Evolutionary conservation across 129 eudicot species (phyloP), one percentile per base, ranked within the genome.

Genomic region (Lonicera japonica): DNA sequence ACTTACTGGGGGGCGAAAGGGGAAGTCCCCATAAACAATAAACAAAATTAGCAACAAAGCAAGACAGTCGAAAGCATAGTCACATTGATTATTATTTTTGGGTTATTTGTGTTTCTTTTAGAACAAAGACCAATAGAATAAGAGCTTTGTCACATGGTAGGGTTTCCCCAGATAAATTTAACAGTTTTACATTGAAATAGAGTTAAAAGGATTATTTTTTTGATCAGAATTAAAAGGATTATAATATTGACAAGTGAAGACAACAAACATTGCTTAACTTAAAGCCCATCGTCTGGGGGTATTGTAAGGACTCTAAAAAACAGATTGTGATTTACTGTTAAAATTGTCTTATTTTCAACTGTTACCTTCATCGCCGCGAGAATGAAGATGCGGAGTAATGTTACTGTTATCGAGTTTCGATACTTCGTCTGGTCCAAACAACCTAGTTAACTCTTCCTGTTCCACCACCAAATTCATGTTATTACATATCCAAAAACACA

Each of bases 361-460:
- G 75, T 84, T 73, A 36, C 80, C 86, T 65, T 79, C 80, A 2
- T 77, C 80, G 0, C 56, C 77, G 14, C 58, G 63, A 62, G 88
- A 61, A 54, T 72, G 81, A 70, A 59, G 74, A 36, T 74, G 87
- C 11, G 67, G 5, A 20, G 21, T 34, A 23, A 34, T 25, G 50
- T 54, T 73, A 46, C 50, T 16, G 24, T 41, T 74, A 70, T 79
- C 90, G 20, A 85, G 76, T 58, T 78, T 78, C 22, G 82, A 68
- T 25, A 85, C 72, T 36, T 75, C 79, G 25, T 82, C 89, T 11
- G 94, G 79, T 5, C 96, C 94, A 40, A 73, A 79, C 67, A 82
- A 9, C 82, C 77, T 78, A 36, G 79, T 75, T 66, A 89, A 62
- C 51, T 89, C 90, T 58, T 77, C 95, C 96, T 89, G 87, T 77